Base-by-base conservation (phyloP, 169 alveolate genomes). In the Plasmodium malariae region DNA sequence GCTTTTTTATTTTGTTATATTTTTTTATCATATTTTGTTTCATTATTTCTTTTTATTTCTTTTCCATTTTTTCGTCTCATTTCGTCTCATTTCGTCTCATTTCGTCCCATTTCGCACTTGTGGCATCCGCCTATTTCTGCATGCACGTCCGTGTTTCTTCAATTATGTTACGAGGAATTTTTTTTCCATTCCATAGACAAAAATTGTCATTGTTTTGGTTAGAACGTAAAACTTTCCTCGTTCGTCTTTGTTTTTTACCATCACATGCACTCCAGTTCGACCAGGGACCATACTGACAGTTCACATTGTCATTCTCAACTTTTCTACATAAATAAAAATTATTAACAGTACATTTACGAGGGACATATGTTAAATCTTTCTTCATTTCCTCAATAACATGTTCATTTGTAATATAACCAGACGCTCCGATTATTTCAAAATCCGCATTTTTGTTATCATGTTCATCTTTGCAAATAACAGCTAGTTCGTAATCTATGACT, bases 301-400 rank as follows among this genome's bases (percentile, higher is more conserved):
- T 40, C 26, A 83, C 85, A 67, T 67, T 68, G 68, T 83, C 91
- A 30, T 83, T 51, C 36, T 65, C 80, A 17, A 83, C 91, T 59
- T 65, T 49, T 28, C 72, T 55, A 67, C 91, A 83, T 12, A 83
- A 57, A 59, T 67, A 83, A 83, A 83, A 83, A 83, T 67, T 48
- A 67, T 83, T 83, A 12, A 83, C 85, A 26, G 91, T 67, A 40
- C 91, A 83, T 49, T 83, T 83, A 6, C 91, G 70, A n/a, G 91
- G 85, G 26, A 68, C 71, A 55, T 83, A 83, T 12, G 62, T 32
- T 28, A 73, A 43, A 26, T 67, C 74, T 49, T 30, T 51, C 49
- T 83, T 26, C n/a, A 14, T 55, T 51, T 67, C 26, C 11, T 83
- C 51, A 19, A 51, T 51, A 12, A 67, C 21, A 26, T 36, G 24